phyloP scores from a whole-genome alignment of 1,284 basidiomycete species.

The Prillingera fragicola region DNA sequence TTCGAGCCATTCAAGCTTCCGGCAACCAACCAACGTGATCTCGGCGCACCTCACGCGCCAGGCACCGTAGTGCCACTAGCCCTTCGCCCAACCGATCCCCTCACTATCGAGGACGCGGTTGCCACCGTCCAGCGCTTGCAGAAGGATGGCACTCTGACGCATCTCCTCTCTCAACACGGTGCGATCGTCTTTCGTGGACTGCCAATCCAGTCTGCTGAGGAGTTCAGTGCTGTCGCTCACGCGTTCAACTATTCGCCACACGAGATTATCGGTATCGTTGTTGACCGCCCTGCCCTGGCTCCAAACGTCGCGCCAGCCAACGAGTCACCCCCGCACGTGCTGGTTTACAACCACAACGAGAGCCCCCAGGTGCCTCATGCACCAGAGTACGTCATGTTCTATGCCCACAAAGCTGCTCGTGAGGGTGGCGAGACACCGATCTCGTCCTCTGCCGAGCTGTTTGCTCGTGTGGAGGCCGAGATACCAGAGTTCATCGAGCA shows the following conservation, averaged over 20 bases:
- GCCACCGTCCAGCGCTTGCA: conserved; percentile 3
- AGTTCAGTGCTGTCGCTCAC: conserved; percentile 11
- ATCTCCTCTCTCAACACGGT: conserved; percentile 11
- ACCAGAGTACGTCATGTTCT: conserved; percentile 19
- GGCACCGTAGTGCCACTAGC: conserved; percentile 8
- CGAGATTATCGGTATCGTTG: conserved; percentile 18
- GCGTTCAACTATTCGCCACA: conserved; percentile 12
- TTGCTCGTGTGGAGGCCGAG: conserved; percentile 9
- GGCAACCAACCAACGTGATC: conserved; percentile 71
- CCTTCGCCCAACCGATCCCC: background rate
- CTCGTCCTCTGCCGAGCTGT: conserved; percentile 13
- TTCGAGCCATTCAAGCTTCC: conserved; percentile 44
- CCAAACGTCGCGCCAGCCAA: conserved; percentile 20
- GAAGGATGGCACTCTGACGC: conserved; percentile 2
- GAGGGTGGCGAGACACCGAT: conserved; percentile 19
- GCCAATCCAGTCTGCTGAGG: background rate
- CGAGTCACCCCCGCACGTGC: conserved; percentile 9
- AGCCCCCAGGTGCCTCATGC: conserved; percentile 16
- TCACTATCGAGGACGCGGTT: conserved; percentile 6
- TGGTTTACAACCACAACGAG: conserved; percentile 21
- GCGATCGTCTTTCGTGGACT: conserved; percentile 18
- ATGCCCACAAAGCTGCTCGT: conserved; percentile 3
- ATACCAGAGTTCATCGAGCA: conserved; percentile 15
- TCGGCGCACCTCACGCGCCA: conserved; percentile 54
- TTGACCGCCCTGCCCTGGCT: conserved; percentile 12